These are phyloP conservation scores for Mycena sp. DNA, from an alignment of 1,284 basidiomycete genomes.

Conservation along the genomic window DNA sequence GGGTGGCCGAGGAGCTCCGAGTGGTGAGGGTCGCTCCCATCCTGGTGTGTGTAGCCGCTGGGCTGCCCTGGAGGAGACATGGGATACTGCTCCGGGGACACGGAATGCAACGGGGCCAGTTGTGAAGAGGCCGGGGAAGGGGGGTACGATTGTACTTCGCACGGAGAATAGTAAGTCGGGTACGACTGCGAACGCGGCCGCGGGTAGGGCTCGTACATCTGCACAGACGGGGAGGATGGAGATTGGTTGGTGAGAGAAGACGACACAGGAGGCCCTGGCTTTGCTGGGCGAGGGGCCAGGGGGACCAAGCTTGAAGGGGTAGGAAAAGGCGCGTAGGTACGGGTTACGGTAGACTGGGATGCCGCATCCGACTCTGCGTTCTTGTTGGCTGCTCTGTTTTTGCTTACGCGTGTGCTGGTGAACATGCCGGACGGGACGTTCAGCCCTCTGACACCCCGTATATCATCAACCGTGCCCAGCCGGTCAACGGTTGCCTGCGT, in stretches of 20 bases:
- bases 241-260: no score
- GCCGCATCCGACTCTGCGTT: constrained; percentile 43
- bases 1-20: no score
- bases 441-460: constrained; percentile 60
- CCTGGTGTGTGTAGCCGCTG: no score
- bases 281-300: no score
- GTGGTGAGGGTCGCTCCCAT: no score
- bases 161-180: not conserved
- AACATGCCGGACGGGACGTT: constrained; percentile 69
- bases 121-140: no score
- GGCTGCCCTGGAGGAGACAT: constrained; percentile 9
- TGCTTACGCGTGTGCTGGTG: constrained; percentile 66
- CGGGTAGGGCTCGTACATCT: constrained; percentile 32
- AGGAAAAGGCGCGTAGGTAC: constrained; percentile 26
- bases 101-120: no score
- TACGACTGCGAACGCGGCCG: constrained; percentile 8
- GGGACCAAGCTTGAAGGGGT: no score
- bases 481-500: constrained; percentile 75
- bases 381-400: constrained; percentile 52
- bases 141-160: not conserved
- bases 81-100: not conserved
- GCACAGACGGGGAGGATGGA: constrained; percentile 37
- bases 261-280: no score
- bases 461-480: constrained; percentile 71
- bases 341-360: constrained; percentile 37